phyloP scores from a whole-genome alignment of 2,329 filamentous ascomycete genomes.

The Talaromyces amestolkiae region DNA sequence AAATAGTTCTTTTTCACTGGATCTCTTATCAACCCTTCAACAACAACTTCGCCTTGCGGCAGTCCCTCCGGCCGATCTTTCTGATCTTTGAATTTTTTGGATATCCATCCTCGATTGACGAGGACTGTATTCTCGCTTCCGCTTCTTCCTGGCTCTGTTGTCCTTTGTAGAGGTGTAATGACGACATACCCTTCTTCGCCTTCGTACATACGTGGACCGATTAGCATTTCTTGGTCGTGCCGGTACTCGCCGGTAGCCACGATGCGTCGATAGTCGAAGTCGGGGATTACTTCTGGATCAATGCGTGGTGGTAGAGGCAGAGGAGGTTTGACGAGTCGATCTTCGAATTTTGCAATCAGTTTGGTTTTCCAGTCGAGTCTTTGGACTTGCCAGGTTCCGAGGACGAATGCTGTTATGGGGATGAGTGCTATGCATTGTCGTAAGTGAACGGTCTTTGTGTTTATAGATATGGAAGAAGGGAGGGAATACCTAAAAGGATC shows the following conservation, averaged over 20 bases:
- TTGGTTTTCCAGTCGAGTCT: conserved; percentile 92
- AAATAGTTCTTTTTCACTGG: conserved; percentile 99
- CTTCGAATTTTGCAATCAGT: conserved; percentile 85
- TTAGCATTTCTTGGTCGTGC: conserved; percentile 94
- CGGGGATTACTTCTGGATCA: conserved; percentile 74
- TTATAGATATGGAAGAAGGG: too few species aligned
- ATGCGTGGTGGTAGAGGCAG: conserved; percentile 80
- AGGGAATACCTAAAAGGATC: conserved; percentile 64
- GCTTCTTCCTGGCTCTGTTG: conserved; percentile 33
- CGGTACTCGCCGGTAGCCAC: conserved; percentile 69
- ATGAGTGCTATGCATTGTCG: conserved; percentile 62
- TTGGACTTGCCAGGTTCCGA: conserved; percentile 95
- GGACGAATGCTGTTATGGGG: conserved; percentile 81
- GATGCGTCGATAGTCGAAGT: conserved; percentile 90
- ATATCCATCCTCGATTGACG: conserved; percentile 89
- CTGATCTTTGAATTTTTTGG: conserved; percentile 68
- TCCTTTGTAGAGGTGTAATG: conserved; percentile 80
- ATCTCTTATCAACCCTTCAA: conserved; percentile 81
- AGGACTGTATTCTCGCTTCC: conserved; percentile 65
- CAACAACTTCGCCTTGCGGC: conserved; percentile 66
- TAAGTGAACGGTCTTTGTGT: not conserved
- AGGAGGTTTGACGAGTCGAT: conserved; percentile 80
- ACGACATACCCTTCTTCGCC: conserved; percentile 90
- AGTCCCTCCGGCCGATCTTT: conserved; percentile 62
- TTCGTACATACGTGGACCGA: conserved; percentile 85